Evolutionary conservation across 306 rosid genomes (phyloP).

Genomic region (Ormosia emarginata): DNA sequence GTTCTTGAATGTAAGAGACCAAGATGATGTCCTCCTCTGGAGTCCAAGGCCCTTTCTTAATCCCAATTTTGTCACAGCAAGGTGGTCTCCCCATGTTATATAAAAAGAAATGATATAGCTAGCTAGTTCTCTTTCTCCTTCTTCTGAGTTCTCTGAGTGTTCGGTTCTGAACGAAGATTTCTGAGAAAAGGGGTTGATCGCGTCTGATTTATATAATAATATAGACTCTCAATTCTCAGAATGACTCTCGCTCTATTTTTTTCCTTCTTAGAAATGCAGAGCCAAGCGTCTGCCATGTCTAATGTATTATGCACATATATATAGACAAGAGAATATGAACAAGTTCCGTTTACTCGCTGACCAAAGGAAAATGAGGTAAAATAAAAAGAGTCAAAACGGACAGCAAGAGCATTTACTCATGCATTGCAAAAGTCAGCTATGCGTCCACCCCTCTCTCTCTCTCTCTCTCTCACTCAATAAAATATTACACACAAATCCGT

Average conservation of each 20-base stretch:
- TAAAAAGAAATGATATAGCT: not conserved
- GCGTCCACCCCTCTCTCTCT: not conserved
- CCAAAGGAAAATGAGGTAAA: conserved; percentile 17
- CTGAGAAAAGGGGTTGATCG: not conserved
- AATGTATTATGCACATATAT: not conserved
- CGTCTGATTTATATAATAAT: not conserved
- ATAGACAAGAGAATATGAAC: not conserved
- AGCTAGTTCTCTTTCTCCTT: not conserved
- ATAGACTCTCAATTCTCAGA: not conserved
- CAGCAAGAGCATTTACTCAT: conserved; percentile 57
- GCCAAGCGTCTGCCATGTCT: conserved; percentile 47
- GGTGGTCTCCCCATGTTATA: conserved; percentile 77
- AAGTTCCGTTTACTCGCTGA: conserved; percentile 13
- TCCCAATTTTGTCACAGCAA: conserved; percentile 66
- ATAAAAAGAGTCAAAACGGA: conserved; percentile 40
- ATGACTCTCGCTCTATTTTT: not conserved
- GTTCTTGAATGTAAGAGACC: conserved; percentile 89
- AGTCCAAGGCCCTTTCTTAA: conserved; percentile 96
- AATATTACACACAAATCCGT: conserved; percentile 1
- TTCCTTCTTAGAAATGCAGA: not conserved
- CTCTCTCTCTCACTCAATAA: not conserved
- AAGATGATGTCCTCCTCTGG: conserved; percentile 92
- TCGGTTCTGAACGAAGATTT: not conserved
- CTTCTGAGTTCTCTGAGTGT: not conserved
- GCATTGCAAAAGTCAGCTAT: conserved; percentile 40